A percentile compares a stretch with the other conserved stretches of the same genome.
Evolutionary conservation across 805 yeast genomes (phyloP).

Genomic region (Candida ipomoeae): DNA sequence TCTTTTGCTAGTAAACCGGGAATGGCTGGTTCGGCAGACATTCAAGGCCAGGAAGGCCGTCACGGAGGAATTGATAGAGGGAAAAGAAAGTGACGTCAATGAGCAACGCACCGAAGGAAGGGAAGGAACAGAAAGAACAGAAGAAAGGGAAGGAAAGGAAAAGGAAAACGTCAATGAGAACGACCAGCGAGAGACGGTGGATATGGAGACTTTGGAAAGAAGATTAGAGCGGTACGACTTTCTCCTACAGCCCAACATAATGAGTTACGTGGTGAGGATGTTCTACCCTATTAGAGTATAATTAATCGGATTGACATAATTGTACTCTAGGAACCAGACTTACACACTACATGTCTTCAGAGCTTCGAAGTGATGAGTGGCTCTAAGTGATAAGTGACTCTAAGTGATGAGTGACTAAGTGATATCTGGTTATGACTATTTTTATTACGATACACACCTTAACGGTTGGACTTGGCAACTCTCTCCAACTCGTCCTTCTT

Average conservation of each 20-base stretch:
- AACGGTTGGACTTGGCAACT: constrained; percentile 99
- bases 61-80: constrained; percentile 7
- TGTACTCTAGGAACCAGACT: no score
- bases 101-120: neutral
- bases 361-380: no score
- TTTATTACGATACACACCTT: constrained; percentile 39
- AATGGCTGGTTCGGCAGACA: constrained; percentile 39
- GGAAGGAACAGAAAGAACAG: neutral
- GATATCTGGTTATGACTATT: constrained; percentile 16
- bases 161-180: neutral
- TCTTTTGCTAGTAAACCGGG: constrained; percentile 46
- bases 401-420: neutral
- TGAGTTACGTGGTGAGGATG: constrained; percentile 10
- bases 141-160: neutral
- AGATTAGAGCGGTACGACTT: constrained; percentile 11
- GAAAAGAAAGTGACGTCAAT: neutral
- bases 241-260: constrained; percentile 7
- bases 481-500: constrained; percentile 99
- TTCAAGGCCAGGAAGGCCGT: constrained; percentile 7
- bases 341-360: no score
- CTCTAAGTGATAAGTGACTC: neutral
- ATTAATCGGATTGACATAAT: neutral
- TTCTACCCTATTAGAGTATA: constrained; percentile 16
- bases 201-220: constrained; percentile 5
- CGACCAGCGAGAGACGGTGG: neutral